phyloP scores from a whole-genome alignment of 164 flowering plant genomes.

The Annona squamosa region DNA sequence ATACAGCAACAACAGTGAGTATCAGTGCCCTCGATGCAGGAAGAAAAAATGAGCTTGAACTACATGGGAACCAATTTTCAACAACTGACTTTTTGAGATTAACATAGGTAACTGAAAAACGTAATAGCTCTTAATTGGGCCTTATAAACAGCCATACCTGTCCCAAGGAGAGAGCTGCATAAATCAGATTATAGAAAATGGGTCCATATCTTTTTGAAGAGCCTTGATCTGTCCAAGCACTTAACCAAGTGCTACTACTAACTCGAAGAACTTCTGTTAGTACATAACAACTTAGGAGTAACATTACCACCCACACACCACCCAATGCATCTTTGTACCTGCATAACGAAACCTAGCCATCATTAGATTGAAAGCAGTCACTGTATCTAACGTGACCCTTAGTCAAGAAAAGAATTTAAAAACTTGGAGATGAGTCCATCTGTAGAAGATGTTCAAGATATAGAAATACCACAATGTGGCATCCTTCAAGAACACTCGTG shows the following conservation, averaged over 20 bases:
- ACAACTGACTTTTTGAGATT: neutral
- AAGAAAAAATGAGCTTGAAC: neutral
- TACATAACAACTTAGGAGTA: constrained; percentile 68
- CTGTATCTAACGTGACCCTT: neutral
- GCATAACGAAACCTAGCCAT: constrained; percentile 9
- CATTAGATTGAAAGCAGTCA: neutral
- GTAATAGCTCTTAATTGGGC: neutral
- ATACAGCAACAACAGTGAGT: constrained; percentile 6
- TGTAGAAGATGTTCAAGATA: too few relatives aligned
- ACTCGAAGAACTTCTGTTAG: constrained; percentile 69
- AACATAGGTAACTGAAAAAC: neutral
- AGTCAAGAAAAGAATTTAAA: neutral
- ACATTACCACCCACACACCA: constrained; percentile 75
- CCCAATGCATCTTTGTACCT: constrained; percentile 95
- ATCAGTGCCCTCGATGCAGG: constrained; percentile 6
- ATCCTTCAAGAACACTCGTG: too few relatives aligned
- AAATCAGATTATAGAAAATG: constrained; percentile 63
- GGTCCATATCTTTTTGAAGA: constrained; percentile 39
- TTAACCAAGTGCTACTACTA: constrained; percentile 94
- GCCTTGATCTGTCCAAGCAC: constrained; percentile 83
- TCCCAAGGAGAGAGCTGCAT: constrained; percentile 69
- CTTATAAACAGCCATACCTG: constrained; percentile 42
- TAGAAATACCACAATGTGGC: too few relatives aligned
- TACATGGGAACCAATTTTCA: neutral
- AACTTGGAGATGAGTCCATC: too few relatives aligned